Base-by-base conservation (phyloP, 208 protist genomes). In the Trypanosoma conorhini region DNA sequence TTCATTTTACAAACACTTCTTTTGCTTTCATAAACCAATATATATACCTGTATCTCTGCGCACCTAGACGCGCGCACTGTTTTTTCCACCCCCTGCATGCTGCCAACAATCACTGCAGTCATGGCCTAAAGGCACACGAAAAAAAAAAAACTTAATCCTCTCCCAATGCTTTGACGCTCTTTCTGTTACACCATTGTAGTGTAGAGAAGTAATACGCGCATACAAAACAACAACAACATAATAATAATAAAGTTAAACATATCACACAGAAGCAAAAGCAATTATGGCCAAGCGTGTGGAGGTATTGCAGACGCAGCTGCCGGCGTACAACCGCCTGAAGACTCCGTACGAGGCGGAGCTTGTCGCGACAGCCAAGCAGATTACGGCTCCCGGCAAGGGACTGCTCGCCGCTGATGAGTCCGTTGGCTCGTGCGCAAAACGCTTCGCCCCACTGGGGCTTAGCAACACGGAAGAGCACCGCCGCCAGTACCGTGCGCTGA, bases 381-480 rank as follows among this genome's bases (percentile, higher is more conserved):
- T 95, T 72, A 85, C 77, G 31, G 66, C 82, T 13, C 88, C 81
- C n/a, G 98, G 98, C 63, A 98, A 99, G 78, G 98, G 98, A 55
- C 88, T 99, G 54, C 87, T 99, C 17, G 98, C 98, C 56, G 96
- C 97, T 51, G 98, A 99, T 80, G 98, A 99, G 84, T 95, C 87
- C 55, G 96, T 89, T 21, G 87, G 88, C 40, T 99, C 97, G 13
- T 98, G 98, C 66, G 92, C 93, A 51, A 98, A 98, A 77, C 94
- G 98, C 61, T 98, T 99, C 70, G 66, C 82, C 17, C 70, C 81
- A n/a, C 98, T 99, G 30, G 83, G 81, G n/a, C 76, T 99, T 19
- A 93, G 93, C 73, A 99, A 99, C 83, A 98, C 58, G 30, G 94
- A 95, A 71, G 81, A 91, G 48, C 98, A 99, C 85, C 92, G 98